Evolutionary conservation across 441 rosid species (phyloP), one percentile per base, ranked within the genome.

Genomic region (Capsella rubella): DNA sequence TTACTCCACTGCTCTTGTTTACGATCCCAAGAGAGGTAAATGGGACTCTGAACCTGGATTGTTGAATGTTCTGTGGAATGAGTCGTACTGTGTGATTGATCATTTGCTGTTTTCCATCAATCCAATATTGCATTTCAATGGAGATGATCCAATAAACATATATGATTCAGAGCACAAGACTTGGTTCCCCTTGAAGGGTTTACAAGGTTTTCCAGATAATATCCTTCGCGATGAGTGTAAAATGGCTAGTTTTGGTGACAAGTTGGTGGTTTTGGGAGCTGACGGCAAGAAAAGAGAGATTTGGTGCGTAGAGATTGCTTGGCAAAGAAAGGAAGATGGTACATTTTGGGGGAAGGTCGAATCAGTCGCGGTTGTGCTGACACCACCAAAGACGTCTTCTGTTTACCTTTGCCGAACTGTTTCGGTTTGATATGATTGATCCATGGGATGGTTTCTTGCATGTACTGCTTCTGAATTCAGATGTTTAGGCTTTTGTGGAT

Each of bases 21-120:
- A 31, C 34, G 34, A 31, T 1, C 5, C 34, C 5, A 5, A 31
- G 7, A 6, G 13, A 42, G n/a, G 7, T 42, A 42, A 42, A 42
- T 42, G 46, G 46, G 46, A 13, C 0, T 4, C 1, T 1, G 6
- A 4, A 5, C 34, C 34, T 31, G 34, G 6, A 31, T 31, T 31
- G 34, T 31, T 31, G 34, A 31, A 31, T 31, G 5, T 5, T 31
- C 5, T 31, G 34, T 31, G 7, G 46, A 13, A 42, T 42, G 46
- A 42, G 2, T 42, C 46, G 2, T 49, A 18, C 3, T 64, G 69
- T 49, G 56, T 49, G 69, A 3, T 49, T 7, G 69, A 64, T 49
- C 29, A 47, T 34, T 12, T 32, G 14, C 1, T 49, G 45, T 64
- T 8, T 16, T 11, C 28, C 45, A 32, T 49, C 13, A 12, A 18